phyloP scores from a whole-genome alignment of 2,329 filamentous ascomycete species.

The Trichoderma endophyticum region DNA sequence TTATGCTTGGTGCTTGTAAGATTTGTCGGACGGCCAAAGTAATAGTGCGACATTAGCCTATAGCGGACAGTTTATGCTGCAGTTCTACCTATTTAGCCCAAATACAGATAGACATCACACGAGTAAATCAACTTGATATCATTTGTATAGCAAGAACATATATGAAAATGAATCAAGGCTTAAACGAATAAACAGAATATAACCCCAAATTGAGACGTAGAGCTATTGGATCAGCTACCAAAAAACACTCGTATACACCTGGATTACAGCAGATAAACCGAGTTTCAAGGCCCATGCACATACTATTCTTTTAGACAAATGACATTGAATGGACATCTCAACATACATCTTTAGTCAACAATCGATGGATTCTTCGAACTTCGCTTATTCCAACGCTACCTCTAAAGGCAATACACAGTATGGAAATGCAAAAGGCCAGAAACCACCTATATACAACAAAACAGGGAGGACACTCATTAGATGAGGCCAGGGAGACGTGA shows the following conservation, averaged over 20 bases:
- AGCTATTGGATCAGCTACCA: background rate
- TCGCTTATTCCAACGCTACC: background rate
- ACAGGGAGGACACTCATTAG: background rate
- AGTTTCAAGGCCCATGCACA: background rate
- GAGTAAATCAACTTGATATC: background rate
- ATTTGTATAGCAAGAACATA: too few relatives aligned
- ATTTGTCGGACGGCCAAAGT: background rate
- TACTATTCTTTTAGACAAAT: background rate
- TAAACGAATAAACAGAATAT: background rate
- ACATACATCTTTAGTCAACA: background rate
- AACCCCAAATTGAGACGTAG: background rate
- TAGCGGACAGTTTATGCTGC: background rate
- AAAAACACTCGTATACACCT: too few relatives aligned
- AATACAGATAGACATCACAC: background rate
- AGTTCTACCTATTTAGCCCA: background rate
- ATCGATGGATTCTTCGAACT: background rate
- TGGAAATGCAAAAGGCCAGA: background rate
- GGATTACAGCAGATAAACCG: background rate
- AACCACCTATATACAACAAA: background rate
- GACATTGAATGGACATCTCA: background rate
- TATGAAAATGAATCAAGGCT: too few relatives aligned
- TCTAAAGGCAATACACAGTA: background rate
- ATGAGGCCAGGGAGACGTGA: background rate
- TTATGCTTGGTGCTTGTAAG: background rate
- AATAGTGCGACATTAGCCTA: background rate